Base-by-base conservation (phyloP, 2,329 filamentous ascomycete genomes). In the Colletotrichum noveboracense region DNA sequence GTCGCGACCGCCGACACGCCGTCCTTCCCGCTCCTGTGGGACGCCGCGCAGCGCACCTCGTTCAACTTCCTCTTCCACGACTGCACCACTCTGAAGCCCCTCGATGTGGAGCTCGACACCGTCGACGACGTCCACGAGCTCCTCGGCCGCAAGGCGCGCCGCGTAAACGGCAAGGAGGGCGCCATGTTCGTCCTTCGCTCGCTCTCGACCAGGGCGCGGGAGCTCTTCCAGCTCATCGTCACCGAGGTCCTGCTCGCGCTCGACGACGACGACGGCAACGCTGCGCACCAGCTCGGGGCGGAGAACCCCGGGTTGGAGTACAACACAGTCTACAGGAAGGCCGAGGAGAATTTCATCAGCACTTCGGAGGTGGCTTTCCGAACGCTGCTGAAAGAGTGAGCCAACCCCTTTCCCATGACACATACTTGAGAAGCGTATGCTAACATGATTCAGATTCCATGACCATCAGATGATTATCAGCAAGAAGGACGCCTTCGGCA, bases 391-490 rank as follows among this genome's bases (percentile, higher is more conserved):
- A 98, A 98, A 86, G 97, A 99, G 90, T 97, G 85, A 77, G 92
- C 86, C 69, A 26, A 48, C 38, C n/a, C 5, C 30, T 68, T 8
- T 16, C 6, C 38, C 56, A 34, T 34, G 21, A 67, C 36, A 21
- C 28, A 71, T 65, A 73, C 26, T 32, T 21, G 13, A 38, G 8
- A 30, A 13, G 34, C 34, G 5, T 43, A 6, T 55, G 18, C 13
- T 38, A 43, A 21, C 13, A 14, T 30, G 28, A 7, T 55, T 16
- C 78, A 94, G 93, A 84, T 97, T 99, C 84, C 95, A 98, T 82
- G 97, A 99, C 81, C 97, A 99, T 87, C 95, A 98, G 82, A 98
- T 99, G 92, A 94, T 99, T 77, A 95, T 95, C 71, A 97, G 94
- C 77, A 92, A 93, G 77, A 96, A 96, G 82, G 96, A 99, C 83